A percentile compares a stretch with the other conserved stretches of the same genome.
These are phyloP conservation scores for Mycosphaerella sp. DNA, from an alignment of 2,329 filamentous ascomycete genomes.

Conservation along the genomic window DNA sequence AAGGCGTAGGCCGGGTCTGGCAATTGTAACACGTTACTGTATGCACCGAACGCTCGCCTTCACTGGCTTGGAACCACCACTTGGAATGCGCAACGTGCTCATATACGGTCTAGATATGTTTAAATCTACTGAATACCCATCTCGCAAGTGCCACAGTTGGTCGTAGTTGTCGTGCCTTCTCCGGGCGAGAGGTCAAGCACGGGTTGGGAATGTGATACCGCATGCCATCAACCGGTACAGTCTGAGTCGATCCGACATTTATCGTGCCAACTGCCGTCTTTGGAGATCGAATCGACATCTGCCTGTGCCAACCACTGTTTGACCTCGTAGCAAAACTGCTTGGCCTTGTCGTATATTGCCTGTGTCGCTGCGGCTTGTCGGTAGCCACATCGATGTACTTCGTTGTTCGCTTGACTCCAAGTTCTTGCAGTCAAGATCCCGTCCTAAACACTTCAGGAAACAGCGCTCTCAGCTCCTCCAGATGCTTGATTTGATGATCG, in stretches of 20 bases:
- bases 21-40: too few relatives aligned
- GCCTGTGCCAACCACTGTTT: too few relatives aligned
- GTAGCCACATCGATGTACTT: neutral
- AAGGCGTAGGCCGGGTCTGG: too few relatives aligned
- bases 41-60: too few relatives aligned
- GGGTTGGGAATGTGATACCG: too few relatives aligned
- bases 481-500: conserved; percentile 63
- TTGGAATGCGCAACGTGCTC: too few relatives aligned
- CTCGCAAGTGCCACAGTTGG: neutral
- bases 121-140: neutral
- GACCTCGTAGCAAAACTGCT: too few relatives aligned
- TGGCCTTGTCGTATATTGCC: neutral
- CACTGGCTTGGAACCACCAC: too few relatives aligned
- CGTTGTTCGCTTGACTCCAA: neutral
- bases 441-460: conserved; percentile 82
- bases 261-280: too few relatives aligned
- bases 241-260: too few relatives aligned
- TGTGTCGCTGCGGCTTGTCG: neutral
- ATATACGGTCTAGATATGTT: neutral
- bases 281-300: too few relatives aligned
- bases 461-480: conserved; percentile 66
- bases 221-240: too few relatives aligned
- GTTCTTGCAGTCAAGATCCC: conserved; percentile 11
- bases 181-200: neutral
- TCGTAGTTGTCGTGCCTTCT: neutral